These are phyloP conservation scores for Globisporangium ultimum DNA, from an alignment of 352 stramenopile species.

Conservation along the genomic window DNA sequence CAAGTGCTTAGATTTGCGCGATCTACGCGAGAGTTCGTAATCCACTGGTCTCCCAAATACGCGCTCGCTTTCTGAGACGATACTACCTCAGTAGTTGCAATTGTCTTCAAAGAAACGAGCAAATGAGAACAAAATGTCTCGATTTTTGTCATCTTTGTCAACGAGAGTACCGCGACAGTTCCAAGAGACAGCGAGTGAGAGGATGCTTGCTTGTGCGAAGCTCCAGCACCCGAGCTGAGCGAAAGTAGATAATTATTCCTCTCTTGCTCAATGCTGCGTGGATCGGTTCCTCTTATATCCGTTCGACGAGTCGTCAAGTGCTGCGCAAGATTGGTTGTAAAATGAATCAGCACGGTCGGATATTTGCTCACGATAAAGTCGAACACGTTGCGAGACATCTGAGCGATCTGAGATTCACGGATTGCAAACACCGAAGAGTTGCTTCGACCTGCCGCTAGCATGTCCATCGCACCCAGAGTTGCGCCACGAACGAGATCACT, in stretches of 20 bases:
- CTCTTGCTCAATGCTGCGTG: slow-evolving; percentile 28
- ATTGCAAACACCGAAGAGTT: slow-evolving; percentile 85
- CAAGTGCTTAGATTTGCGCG: slow-evolving; percentile 70
- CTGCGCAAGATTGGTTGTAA: slow-evolving; percentile 72
- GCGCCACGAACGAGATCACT: slow-evolving; percentile 79
- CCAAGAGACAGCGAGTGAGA: slow-evolving; percentile 44
- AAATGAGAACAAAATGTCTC: slow-evolving; percentile 74
- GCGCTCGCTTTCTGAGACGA: slow-evolving; percentile 67
- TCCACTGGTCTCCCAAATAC: slow-evolving; percentile 68
- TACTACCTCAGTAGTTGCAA: slow-evolving; percentile 63
- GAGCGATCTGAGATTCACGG: slow-evolving; percentile 83
- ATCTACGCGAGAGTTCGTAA: slow-evolving; percentile 58
- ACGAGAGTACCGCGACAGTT: slow-evolving; percentile 72
- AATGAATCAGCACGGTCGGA: slow-evolving; percentile 71
- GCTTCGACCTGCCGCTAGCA: slow-evolving; percentile 66
- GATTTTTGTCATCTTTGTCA: slow-evolving; percentile 75
- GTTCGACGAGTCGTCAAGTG: slow-evolving; percentile 45
- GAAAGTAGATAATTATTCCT: slow-evolving; percentile 54
- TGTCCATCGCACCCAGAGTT: slow-evolving; percentile 79
- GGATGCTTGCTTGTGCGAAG: slow-evolving; percentile 18
- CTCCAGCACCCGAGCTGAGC: slow-evolving; percentile 30
- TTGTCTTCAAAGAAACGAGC: slow-evolving; percentile 52
- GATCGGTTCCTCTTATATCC: slow-evolving; percentile 30
- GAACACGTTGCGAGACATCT: slow-evolving; percentile 85
- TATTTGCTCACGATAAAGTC: slow-evolving; percentile 75